phyloP scores from a whole-genome alignment of 345 rosid species.

The Arabidopsis arenosa region DNA sequence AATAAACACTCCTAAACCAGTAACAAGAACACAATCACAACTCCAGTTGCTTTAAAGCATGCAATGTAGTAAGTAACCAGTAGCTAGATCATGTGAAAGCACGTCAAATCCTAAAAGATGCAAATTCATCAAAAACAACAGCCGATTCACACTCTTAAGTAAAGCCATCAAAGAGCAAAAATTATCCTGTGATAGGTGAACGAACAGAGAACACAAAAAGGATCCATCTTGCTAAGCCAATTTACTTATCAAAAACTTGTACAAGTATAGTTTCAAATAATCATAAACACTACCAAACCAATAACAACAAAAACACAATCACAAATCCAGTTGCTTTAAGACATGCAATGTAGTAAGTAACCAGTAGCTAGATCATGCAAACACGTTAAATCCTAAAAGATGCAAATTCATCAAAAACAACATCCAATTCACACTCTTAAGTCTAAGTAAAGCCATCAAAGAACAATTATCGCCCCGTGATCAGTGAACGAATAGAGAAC shows the following conservation, averaged over 20 bases:
- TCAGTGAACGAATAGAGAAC: too few relatives aligned
- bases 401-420: slow-evolving; percentile 18
- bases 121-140: slow-evolving; percentile 22
- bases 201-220: too few relatives aligned
- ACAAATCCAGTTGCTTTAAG: not conserved
- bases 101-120: not conserved
- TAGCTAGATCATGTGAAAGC: not conserved
- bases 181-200: too few relatives aligned
- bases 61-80: slow-evolving; percentile 8
- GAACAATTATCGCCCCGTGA: not conserved
- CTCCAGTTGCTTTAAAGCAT: not conserved
- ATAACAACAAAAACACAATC: not conserved
- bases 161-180: not conserved
- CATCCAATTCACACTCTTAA: not conserved
- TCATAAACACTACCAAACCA: not conserved
- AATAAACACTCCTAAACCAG: not conserved
- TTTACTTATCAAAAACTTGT: not conserved
- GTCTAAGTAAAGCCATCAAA: not conserved
- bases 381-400: not conserved
- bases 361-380: not conserved
- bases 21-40: slow-evolving; percentile 2
- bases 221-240: too few relatives aligned
- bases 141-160: not conserved
- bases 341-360: slow-evolving; percentile 4
- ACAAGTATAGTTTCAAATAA: not conserved